phyloP scores from a whole-genome alignment of 352 stramenopile species.

The Peronospora tabacina region DNA sequence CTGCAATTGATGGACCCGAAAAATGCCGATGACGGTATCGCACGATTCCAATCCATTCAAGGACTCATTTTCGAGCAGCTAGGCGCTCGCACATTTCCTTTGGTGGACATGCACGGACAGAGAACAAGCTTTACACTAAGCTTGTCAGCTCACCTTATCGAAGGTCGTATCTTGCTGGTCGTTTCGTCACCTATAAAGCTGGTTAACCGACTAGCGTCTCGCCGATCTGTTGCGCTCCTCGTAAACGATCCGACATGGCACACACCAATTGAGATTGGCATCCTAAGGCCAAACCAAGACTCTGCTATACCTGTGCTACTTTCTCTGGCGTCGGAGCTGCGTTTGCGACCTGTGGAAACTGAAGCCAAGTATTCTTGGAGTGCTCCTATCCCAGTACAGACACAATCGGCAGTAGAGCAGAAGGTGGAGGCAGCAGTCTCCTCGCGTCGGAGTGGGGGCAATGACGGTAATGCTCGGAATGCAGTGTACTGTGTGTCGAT shows the following conservation, averaged over 20 bases:
- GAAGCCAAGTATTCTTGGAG: conserved; percentile 49
- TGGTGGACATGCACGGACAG: conserved; percentile 44
- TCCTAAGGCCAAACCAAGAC: conserved; percentile 47
- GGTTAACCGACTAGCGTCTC: conserved; percentile 53
- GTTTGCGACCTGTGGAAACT: conserved; percentile 45
- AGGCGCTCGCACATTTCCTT: conserved; percentile 50
- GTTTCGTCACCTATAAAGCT: conserved; percentile 78
- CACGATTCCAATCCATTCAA: conserved; percentile 57
- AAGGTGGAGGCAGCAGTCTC: conserved; percentile 52
- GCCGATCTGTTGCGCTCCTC: conserved; percentile 54
- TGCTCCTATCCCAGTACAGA: conserved; percentile 71
- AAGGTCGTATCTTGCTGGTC: conserved; percentile 69
- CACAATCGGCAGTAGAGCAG: conserved; percentile 43
- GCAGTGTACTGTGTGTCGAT: conserved; percentile 66
- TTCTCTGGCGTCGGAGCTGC: conserved; percentile 60
- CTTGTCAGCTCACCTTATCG: conserved; percentile 57
- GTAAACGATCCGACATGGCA: conserved; percentile 77
- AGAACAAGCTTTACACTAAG: conserved; percentile 56
- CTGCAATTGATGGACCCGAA: conserved; percentile 49
- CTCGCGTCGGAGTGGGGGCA: conserved; percentile 14
- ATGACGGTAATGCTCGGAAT: conserved; percentile 23
- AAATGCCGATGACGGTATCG: conserved; percentile 1
- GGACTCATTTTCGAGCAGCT: conserved; percentile 80
- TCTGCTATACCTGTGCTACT: conserved; percentile 63
- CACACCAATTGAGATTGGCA: conserved; percentile 60